These are phyloP conservation scores for Fremontodendron californicum DNA, from an alignment of 345 rosid species.

Conservation along the genomic window DNA sequence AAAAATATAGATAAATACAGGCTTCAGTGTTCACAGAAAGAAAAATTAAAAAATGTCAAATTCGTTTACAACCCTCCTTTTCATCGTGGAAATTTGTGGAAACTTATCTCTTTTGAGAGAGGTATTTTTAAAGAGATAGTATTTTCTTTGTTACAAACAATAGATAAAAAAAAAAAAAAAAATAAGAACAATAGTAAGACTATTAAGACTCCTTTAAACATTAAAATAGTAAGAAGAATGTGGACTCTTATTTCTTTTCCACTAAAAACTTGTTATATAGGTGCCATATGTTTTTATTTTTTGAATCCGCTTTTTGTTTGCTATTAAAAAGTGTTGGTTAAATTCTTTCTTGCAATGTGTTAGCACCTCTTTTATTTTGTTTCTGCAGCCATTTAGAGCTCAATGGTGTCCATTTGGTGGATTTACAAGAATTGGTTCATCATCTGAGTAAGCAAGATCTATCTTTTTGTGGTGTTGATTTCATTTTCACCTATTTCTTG, in stretches of 20 bases:
- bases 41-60: background rate
- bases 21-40: background rate
- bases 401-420: slow-evolving; percentile 17
- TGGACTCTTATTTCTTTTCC: background rate
- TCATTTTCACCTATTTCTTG: background rate
- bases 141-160: no score
- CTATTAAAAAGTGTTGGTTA: background rate
- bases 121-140: no score
- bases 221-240: background rate
- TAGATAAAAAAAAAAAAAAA: no score
- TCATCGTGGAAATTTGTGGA: background rate
- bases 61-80: background rate
- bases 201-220: background rate
- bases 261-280: background rate
- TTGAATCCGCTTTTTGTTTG: background rate
- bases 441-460: slow-evolving; percentile 15
- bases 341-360: background rate
- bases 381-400: slow-evolving; percentile 11
- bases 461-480: background rate
- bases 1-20: background rate
- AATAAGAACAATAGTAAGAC: no score
- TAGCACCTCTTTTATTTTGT: background rate
- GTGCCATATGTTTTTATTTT: background rate
- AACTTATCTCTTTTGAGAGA: background rate
- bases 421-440: slow-evolving; percentile 1